Evolutionary conservation across 139 green algal species (phyloP).

Genomic region (Chlamydomonas asymmetrica): DNA sequence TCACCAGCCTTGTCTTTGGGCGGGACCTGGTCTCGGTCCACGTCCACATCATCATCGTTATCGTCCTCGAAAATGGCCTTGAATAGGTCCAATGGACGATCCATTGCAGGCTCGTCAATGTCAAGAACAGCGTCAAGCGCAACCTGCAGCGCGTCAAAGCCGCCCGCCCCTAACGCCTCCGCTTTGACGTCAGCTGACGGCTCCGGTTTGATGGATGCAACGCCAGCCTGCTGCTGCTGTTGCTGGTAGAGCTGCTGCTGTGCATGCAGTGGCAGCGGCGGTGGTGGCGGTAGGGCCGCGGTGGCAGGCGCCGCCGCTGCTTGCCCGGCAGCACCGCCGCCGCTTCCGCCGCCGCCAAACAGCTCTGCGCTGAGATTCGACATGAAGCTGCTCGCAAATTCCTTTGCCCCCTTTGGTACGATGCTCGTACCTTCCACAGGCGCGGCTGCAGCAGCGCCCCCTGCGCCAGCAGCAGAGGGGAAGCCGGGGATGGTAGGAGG

Average conservation of each 20-base stretch:
- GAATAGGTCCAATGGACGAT: constrained; percentile 81
- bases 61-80: constrained; percentile 85
- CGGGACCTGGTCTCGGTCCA: constrained; percentile 36
- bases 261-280: neutral
- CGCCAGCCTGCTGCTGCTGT: neutral
- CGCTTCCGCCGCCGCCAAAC: neutral
- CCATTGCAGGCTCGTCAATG: constrained; percentile 13
- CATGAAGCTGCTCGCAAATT: constrained; percentile 33
- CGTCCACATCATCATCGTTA: constrained; percentile 54
- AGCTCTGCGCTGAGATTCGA: constrained; percentile 10
- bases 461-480: neutral
- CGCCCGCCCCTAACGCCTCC: constrained; percentile 1
- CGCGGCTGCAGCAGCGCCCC: constrained; percentile 8
- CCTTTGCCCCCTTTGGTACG: too few species aligned
- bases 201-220: neutral
- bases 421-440: too few species aligned
- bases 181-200: neutral
- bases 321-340: neutral
- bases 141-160: neutral
- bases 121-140: neutral
- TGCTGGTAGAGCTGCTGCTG: constrained; percentile 1
- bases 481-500: neutral
- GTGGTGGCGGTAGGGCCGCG: neutral
- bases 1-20: neutral
- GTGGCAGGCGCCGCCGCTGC: neutral